A percentile compares a stretch with the other conserved stretches of the same genome.
These are phyloP conservation scores for Rhodomyrtus tomentosa DNA, from an alignment of 345 rosid species.

Conservation along the genomic window DNA sequence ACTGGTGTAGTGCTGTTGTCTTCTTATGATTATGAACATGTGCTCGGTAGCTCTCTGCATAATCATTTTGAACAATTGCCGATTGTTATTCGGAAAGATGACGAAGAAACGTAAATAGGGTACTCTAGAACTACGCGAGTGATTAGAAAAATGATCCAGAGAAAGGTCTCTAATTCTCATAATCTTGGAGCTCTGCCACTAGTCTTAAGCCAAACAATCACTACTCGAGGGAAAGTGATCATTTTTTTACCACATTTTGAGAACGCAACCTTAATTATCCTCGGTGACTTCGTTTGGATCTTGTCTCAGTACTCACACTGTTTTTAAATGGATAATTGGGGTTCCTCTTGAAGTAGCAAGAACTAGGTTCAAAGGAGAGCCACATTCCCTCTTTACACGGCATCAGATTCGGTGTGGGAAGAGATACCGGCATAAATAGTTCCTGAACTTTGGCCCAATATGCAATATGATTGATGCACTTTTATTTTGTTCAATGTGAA, in stretches of 20 bases:
- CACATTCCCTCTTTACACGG: too few species aligned
- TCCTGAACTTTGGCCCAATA: too few species aligned
- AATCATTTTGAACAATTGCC: background rate
- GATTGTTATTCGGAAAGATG: background rate
- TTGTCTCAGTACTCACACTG: background rate
- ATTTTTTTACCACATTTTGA: too few species aligned
- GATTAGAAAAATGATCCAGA: background rate
- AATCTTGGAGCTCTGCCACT: background rate
- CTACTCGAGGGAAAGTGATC: too few species aligned
- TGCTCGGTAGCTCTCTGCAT: background rate
- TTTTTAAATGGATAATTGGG: background rate
- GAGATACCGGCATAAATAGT: too few species aligned
- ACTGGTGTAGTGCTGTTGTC: background rate
- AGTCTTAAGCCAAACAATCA: background rate
- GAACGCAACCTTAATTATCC: background rate
- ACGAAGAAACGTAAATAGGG: background rate
- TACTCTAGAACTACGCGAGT: background rate
- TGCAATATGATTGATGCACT: too few species aligned
- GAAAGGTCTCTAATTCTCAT: background rate
- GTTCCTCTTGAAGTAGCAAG: too few species aligned
- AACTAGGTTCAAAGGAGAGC: too few species aligned
- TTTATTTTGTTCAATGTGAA: too few species aligned
- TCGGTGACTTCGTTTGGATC: background rate
- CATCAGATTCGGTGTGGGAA: too few species aligned
- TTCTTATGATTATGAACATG: background rate